These are phyloP conservation scores for Aphelidium insulamus DNA, from an alignment of 371 early-diverging fungal genomes.

Conservation along the genomic window DNA sequence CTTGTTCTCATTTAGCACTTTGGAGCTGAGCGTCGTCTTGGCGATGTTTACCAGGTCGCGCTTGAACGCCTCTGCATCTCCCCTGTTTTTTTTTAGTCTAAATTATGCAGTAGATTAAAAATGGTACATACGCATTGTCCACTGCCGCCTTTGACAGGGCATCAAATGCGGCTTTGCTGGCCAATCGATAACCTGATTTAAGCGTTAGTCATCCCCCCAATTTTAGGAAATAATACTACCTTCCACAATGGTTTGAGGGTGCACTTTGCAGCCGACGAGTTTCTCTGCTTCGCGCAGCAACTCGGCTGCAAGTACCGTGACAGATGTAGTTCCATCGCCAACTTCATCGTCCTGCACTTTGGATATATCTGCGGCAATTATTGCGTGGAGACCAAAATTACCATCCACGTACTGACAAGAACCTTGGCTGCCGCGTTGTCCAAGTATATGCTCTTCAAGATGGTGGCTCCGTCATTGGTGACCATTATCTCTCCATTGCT, in stretches of 20 bases:
- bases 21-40: slow-evolving; percentile 92
- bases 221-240: no score
- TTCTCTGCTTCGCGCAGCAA: slow-evolving; percentile 91
- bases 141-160: slow-evolving; percentile 63
- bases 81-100: slow-evolving; percentile 9
- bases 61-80: slow-evolving; percentile 39
- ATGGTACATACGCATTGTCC: slow-evolving; percentile 35
- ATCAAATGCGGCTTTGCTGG: slow-evolving; percentile 62
- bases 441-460: slow-evolving; percentile 91
- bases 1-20: slow-evolving; percentile 91
- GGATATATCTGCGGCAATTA: slow-evolving; percentile 36
- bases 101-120: slow-evolving; percentile 2
- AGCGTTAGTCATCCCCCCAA: no score
- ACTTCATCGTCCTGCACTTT: slow-evolving; percentile 99
- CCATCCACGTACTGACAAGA: slow-evolving; percentile 54
- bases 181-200: slow-evolving; percentile 88
- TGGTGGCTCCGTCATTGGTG: slow-evolving; percentile 99
- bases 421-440: slow-evolving; percentile 98
- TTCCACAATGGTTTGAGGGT: slow-evolving; percentile 95
- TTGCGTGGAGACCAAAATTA: slow-evolving; percentile 1
- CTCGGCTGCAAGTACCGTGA: slow-evolving; percentile 94
- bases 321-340: slow-evolving; percentile 99
- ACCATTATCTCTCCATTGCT: slow-evolving; percentile 68
- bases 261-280: slow-evolving; percentile 78
- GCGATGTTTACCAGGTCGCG: slow-evolving; percentile 90